A percentile compares a stretch with the other conserved stretches of the same genome.
phyloP scores from a whole-genome alignment of 1,284 basidiomycete genomes.

The Cutaneotrichosporon daszewskae region DNA sequence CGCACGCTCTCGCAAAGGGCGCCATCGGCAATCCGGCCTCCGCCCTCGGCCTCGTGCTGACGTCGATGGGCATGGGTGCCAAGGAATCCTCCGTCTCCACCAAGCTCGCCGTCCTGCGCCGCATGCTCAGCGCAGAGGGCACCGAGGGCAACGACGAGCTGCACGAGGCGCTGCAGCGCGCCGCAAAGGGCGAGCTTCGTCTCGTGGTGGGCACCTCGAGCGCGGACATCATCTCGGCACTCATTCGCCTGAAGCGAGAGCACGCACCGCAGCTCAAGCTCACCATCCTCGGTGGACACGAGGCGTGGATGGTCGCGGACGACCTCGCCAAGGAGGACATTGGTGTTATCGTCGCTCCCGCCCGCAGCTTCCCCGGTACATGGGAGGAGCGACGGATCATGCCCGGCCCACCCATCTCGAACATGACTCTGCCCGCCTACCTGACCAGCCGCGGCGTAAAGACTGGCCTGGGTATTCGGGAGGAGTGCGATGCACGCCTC shows the following conservation, averaged over 20 bases:
- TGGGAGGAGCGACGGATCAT: slow-evolving; percentile 68
- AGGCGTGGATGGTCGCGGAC: slow-evolving; percentile 61
- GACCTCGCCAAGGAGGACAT: slow-evolving; percentile 64
- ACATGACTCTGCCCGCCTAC: slow-evolving; percentile 59
- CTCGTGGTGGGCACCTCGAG: slow-evolving; percentile 64
- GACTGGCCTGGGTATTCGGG: slow-evolving; percentile 64
- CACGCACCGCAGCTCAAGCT: slow-evolving; percentile 53
- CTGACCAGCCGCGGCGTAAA: slow-evolving; percentile 64
- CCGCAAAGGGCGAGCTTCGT: slow-evolving; percentile 58
- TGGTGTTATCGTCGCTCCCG: slow-evolving; percentile 64
- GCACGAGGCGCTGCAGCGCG: slow-evolving; percentile 56
- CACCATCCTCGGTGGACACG: slow-evolving; percentile 64
- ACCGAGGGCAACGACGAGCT: slow-evolving; percentile 41
- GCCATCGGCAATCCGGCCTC: slow-evolving; percentile 64
- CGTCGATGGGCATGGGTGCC: slow-evolving; percentile 26
- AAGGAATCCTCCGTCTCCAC: slow-evolving; percentile 57
- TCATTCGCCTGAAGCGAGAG: slow-evolving; percentile 67
- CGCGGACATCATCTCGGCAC: slow-evolving; percentile 67
- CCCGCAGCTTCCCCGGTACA: slow-evolving; percentile 57
- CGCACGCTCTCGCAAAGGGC: slow-evolving; percentile 59
- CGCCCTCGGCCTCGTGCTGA: slow-evolving; percentile 65
- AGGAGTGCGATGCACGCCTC: slow-evolving; percentile 61
- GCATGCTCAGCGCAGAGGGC: slow-evolving; percentile 53
- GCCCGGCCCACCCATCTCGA: slow-evolving; percentile 67
- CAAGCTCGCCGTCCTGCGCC: slow-evolving; percentile 64